phyloP scores from a whole-genome alignment of 495 filamentous ascomycete genomes.

The Aspergillus hancockii region DNA sequence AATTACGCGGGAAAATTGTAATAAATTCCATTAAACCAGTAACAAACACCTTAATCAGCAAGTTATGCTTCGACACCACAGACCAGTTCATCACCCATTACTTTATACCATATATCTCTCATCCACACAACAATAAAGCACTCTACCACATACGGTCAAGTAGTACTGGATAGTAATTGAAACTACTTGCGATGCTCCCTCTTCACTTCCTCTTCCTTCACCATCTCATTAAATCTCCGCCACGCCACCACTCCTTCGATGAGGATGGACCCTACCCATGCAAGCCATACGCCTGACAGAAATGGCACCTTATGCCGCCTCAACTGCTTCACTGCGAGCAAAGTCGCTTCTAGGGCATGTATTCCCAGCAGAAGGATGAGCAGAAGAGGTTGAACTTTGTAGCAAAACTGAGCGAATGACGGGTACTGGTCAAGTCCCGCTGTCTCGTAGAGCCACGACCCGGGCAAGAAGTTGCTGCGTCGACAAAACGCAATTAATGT shows the following conservation, averaged over 20 bases:
- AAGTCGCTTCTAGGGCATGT: conserved; percentile 54
- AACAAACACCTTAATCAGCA: too few relatives aligned
- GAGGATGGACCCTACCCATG: conserved; percentile 58
- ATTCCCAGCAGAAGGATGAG: conserved; percentile 47
- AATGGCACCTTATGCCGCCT: conserved; percentile 56
- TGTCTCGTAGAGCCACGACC: conserved; percentile 52
- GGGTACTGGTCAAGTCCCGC: conserved; percentile 45
- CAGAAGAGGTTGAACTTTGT: conserved; percentile 47
- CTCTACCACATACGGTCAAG: not conserved
- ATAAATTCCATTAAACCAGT: too few relatives aligned
- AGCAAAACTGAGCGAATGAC: conserved; percentile 52
- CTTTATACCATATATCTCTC: too few relatives aligned
- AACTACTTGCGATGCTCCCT: conserved; percentile 35
- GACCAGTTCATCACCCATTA: too few relatives aligned
- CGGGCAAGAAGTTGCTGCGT: conserved; percentile 56
- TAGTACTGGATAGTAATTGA: not conserved
- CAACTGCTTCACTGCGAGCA: conserved; percentile 53
- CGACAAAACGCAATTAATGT: conserved; percentile 45
- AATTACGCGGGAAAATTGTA: too few relatives aligned
- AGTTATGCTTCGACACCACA: too few relatives aligned
- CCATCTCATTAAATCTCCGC: conserved; percentile 55
- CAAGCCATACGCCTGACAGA: conserved; percentile 57
- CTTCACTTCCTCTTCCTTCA: conserved; percentile 51
- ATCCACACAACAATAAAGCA: not conserved
- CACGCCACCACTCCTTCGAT: conserved; percentile 61